Conservation (phyloP, 345 rosid species). For the Corymbia maculata region DNA sequence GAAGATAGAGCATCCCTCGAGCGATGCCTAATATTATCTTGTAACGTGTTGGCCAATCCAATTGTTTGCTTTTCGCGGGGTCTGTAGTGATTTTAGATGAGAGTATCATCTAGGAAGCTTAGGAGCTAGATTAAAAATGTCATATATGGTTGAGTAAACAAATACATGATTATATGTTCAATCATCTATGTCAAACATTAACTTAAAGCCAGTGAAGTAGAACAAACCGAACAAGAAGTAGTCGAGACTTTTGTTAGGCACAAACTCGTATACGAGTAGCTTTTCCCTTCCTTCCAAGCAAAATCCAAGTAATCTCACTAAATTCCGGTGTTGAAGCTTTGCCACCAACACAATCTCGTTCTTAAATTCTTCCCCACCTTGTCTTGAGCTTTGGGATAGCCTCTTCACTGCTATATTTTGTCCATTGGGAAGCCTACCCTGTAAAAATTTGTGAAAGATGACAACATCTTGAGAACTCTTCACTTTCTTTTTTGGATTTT, state of each 20-base stretch:
- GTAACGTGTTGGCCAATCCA: slow-evolving; percentile 9
- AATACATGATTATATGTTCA: background rate
- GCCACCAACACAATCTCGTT: background rate
- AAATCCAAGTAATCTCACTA: background rate
- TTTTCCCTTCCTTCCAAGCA: background rate
- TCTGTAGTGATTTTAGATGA: background rate
- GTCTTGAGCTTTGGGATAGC: slow-evolving; percentile 18
- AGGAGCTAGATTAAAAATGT: background rate
- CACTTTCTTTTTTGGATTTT: background rate
- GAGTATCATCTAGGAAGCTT: background rate
- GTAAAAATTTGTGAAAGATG: background rate
- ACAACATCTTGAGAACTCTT: background rate
- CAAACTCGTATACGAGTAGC: background rate
- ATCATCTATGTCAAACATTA: background rate
- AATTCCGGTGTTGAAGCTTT: background rate
- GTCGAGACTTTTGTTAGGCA: background rate
- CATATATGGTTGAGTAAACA: rapidly evolving
- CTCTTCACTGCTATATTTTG: slow-evolving; percentile 36
- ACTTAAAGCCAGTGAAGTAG: background rate
- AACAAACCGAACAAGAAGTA: background rate
- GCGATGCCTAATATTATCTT: slow-evolving; percentile 9
- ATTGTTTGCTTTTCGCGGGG: background rate
- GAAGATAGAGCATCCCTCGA: slow-evolving; percentile 12
- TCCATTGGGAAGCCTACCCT: slow-evolving; percentile 35
- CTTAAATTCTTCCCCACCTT: slow-evolving; percentile 13